These are phyloP conservation scores for Ambispora gerdemannii DNA, from an alignment of 192 early-diverging fungal genomes.

Conservation along the genomic window DNA sequence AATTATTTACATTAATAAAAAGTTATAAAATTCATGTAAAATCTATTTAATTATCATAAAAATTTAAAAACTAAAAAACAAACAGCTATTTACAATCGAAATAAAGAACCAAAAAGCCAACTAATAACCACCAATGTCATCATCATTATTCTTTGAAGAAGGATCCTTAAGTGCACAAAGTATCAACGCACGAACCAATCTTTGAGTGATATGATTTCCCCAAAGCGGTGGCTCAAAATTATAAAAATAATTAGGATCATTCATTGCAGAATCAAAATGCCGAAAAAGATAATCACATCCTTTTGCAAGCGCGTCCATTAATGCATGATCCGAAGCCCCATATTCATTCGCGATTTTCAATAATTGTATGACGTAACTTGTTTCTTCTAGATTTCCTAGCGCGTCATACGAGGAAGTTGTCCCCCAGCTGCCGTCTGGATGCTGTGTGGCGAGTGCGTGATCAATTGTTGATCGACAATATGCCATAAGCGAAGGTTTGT, in stretches of 20 bases:
- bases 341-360: not conserved
- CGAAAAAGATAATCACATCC: not conserved
- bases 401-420: not conserved
- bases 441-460: slow-evolving; percentile 2
- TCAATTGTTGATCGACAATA: slow-evolving; percentile 13
- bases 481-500: not conserved
- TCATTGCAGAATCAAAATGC: slow-evolving; percentile 20
- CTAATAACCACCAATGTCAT: no score
- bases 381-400: slow-evolving; percentile 18
- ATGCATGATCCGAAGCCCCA: not conserved
- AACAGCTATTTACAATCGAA: no score
- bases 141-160: no score
- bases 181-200: slow-evolving; percentile 7
- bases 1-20: no score
- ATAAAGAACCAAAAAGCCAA: no score
- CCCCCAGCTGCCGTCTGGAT: slow-evolving; percentile 22
- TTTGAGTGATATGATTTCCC: slow-evolving; percentile 1
- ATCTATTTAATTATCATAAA: no score
- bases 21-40: no score
- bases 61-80: no score
- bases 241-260: slow-evolving; percentile 6
- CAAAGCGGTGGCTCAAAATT: slow-evolving; percentile 15
- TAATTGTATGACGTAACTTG: slow-evolving; percentile 18
- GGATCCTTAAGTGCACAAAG: slow-evolving; percentile 20
- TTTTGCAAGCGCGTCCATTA: not conserved